Evolutionary conservation across 176 grass and related monocot species (phyloP), one percentile per base, ranked within the genome.

Genomic region (Oryza meridionalis): DNA sequence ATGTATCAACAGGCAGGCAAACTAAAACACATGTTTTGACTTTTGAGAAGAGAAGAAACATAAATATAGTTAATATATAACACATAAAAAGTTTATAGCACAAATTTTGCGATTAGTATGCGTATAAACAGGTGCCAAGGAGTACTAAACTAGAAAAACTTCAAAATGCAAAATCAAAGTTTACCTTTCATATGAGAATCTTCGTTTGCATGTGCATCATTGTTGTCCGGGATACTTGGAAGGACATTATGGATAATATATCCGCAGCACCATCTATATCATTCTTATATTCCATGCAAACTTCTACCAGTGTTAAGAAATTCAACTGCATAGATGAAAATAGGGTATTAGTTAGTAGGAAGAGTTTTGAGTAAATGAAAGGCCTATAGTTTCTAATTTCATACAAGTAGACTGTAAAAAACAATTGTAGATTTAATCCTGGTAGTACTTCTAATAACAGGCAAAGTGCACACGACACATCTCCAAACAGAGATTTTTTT

Each of bases 221-320:
- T 67, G 7, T 42, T 35, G 12, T 73, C 55, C 35, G 9, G 27
- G 9, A 19, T 38, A 65, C 72, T 86, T 21, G 78, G 78, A 11
- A 82, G 26, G 3, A 86, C 33, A 77, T 78, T 78, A 37, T 49
- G 35, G 14, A 86, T 35, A 67, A 90, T n/a, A 45, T 86, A 78
- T 86, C 79, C 0, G 67, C 88, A 9, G 88, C 78, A 0, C 33
- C 45, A 24, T 86, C 88, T 31, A 86, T 37, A 8, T 90, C 84
- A 24, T 77, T 67, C 26, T 67, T 82, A 25, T 78, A 90, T 35
- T 81, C n/a, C 5, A 86, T 82, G 49, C 84, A 81, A 68, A 83
- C 79, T n/a, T 86, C 67, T 68, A 77, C 73, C 59, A 90, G 15
- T 9, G 78, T 86, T 33, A 73, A 81, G 9, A 82, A 32, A 45